A percentile compares a stretch with the other conserved stretches of the same genome.
Conservation (phyloP, 2,329 filamentous ascomycete species). For the Arthrinium puccinioides region DNA sequence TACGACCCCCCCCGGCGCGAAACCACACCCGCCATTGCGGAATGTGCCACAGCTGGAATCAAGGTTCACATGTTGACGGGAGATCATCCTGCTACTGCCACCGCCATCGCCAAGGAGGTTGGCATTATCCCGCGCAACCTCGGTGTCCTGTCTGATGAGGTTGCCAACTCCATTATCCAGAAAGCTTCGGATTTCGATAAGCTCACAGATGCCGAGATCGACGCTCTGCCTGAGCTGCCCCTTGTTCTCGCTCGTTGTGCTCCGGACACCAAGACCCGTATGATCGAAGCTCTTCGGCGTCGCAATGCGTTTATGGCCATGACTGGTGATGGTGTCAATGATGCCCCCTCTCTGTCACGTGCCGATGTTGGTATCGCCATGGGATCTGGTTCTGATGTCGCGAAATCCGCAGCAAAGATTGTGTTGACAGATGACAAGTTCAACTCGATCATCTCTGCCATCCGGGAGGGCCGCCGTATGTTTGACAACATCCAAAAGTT, state of each 20-base stretch:
- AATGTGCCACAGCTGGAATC: constrained; percentile 68
- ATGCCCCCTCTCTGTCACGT: constrained; percentile 71
- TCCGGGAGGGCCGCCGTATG: constrained; percentile 76
- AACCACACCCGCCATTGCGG: constrained; percentile 63
- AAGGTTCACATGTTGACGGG: constrained; percentile 80
- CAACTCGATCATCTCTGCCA: constrained; percentile 75
- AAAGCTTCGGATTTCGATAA: constrained; percentile 75
- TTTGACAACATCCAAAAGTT: constrained; percentile 90
- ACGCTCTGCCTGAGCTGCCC: constrained; percentile 66
- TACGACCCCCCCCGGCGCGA: constrained; percentile 82
- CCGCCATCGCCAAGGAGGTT: constrained; percentile 71
- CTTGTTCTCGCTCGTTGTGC: constrained; percentile 79
- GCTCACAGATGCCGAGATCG: constrained; percentile 67
- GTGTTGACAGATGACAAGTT: constrained; percentile 86
- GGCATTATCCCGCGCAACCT: constrained; percentile 65
- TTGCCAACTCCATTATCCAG: constrained; percentile 65
- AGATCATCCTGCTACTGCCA: constrained; percentile 72
- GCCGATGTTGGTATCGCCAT: constrained; percentile 86
- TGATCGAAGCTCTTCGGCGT: constrained; percentile 82
- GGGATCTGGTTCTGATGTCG: constrained; percentile 82
- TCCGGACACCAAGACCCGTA: constrained; percentile 79
- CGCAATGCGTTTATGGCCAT: constrained; percentile 73
- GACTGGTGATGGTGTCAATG: constrained; percentile 86
- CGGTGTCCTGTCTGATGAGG: constrained; percentile 48
- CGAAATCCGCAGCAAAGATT: constrained; percentile 75